Evolutionary conservation across 192 early-diverging fungal species (phyloP).

Genomic region (Podila epigama): DNA sequence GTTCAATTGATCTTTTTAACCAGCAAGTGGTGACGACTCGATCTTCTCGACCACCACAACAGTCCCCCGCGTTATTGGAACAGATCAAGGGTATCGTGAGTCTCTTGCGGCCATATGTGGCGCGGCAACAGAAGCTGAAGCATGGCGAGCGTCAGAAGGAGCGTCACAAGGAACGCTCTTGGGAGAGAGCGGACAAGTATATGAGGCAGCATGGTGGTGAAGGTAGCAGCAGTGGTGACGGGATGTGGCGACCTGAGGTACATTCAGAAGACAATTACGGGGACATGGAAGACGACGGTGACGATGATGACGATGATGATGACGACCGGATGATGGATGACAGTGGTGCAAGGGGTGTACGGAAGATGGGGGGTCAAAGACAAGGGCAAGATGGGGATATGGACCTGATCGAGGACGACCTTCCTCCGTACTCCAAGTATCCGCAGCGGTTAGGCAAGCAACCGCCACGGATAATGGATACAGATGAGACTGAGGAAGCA

Average conservation of each 20-base stretch:
- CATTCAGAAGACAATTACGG: slow-evolving; percentile 32
- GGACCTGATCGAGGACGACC: slow-evolving; percentile 4
- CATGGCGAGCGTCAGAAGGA: slow-evolving; percentile 35
- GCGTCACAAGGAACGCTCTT: slow-evolving; percentile 33
- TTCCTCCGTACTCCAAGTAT: not conserved
- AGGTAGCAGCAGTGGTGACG: not conserved
- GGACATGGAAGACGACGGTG: slow-evolving; percentile 39
- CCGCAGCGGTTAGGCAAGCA: not conserved
- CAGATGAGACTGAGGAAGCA: slow-evolving; percentile 31
- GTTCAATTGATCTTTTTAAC: slow-evolving; percentile 21
- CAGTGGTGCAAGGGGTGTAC: not conserved
- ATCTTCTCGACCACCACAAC: slow-evolving; percentile 11
- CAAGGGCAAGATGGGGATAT: slow-evolving; percentile 23
- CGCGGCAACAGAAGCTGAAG: slow-evolving; percentile 36
- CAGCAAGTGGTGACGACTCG: slow-evolving; percentile 18
- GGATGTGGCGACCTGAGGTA: slow-evolving; percentile 17
- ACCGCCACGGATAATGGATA: slow-evolving; percentile 15
- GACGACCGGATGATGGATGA: slow-evolving; percentile 2
- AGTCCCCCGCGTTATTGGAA: slow-evolving; percentile 24
- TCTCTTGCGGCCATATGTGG: slow-evolving; percentile 39
- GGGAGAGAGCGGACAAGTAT: slow-evolving; percentile 44
- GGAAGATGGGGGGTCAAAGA: not conserved
- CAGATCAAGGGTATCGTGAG: slow-evolving; percentile 41
- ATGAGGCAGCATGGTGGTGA: slow-evolving; percentile 16
- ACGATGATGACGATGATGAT: slow-evolving; percentile 33